phyloP scores from a whole-genome alignment of 192 early-diverging fungal species.

The Thamnidium elegans region DNA sequence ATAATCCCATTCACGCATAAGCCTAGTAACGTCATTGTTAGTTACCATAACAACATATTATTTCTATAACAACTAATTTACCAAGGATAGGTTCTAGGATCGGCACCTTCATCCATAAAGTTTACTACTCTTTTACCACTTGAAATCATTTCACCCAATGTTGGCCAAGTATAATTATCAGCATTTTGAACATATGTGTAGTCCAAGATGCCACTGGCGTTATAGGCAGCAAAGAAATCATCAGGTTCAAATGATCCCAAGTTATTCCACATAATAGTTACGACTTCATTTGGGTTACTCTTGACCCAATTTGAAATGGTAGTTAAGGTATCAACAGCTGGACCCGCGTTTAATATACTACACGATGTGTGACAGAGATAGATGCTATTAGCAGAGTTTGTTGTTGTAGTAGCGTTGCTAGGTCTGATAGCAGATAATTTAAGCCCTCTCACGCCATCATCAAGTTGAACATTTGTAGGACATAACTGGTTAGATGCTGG shows the following conservation, averaged over 20 bases:
- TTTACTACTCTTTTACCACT: constrained; percentile 65
- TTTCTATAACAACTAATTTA: constrained; percentile 30
- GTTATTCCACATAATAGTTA: constrained; percentile 78
- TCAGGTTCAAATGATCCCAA: constrained; percentile 44
- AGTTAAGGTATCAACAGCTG: constrained; percentile 52
- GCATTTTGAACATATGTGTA: constrained; percentile 51
- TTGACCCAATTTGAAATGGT: constrained; percentile 60
- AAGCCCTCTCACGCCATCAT: constrained; percentile 70
- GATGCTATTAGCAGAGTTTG: constrained; percentile 31
- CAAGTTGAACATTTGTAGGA: constrained; percentile 60
- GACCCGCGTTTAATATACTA: constrained; percentile 56
- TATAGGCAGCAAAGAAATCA: constrained; percentile 52
- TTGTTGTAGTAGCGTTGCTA: constrained; percentile 22
- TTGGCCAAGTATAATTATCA: constrained; percentile 61
- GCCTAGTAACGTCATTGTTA: constrained; percentile 34
- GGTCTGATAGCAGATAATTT: constrained; percentile 59
- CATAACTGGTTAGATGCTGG: constrained; percentile 68
- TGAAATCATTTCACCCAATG: constrained; percentile 60
- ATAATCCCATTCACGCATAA: constrained; percentile 60
- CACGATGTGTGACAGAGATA: constrained; percentile 70
- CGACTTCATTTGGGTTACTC: constrained; percentile 64
- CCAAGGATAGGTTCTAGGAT: constrained; percentile 59
- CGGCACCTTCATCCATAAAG: constrained; percentile 53
- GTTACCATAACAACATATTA: not conserved
- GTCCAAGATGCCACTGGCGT: constrained; percentile 41